Evolutionary conservation across 2,329 filamentous ascomycete genomes (phyloP), one percentile per base, ranked within the genome.

Genomic region (Botrytis aclada): DNA sequence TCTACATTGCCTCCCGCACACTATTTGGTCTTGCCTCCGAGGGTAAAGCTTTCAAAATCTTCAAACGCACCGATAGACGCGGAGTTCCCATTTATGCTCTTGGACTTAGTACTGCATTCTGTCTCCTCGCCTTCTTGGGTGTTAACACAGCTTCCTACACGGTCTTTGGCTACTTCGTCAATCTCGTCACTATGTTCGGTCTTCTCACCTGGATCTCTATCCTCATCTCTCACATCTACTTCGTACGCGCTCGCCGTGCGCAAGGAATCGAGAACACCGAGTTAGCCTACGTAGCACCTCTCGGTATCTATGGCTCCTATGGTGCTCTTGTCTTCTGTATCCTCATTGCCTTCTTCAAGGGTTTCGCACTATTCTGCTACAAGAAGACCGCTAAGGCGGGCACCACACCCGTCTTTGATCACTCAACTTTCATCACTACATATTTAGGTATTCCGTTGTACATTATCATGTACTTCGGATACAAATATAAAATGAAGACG

Each of bases 301-400:
- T 95, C 18, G 93, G 93, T n/a, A 83, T 90, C 54, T 87, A 81
- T 74, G 93, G 93, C 14, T 93, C 90, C 0, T 89, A 89, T 79
- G 83, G 84, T 73, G 92, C 92, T 0, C 85, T 96, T 1, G 84
- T 85, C 79, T 90, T 94, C 83, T 94, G 92, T 82, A 85, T 87
- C 78, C 80, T 96, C 37, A 92, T 97, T 74, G 88, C 91, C 1
- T 79, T 97, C 65, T 96, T 93, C 80, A 97, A 96, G 87, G 95
- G 94, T 85, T 96, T 89, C 82, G 85, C 88, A 72, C 90, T 92
- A 74, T 96, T 96, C 82, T 73, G 72, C 41, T 74, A 73, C n/a
- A 74, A 74, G 32, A 69, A 29, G 29, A 74, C 73, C 18, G 37
- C 73, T 2, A 32, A 37, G 6, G 60, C 60, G 85, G 88, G 85